A percentile compares a stretch with the other conserved stretches of the same genome.
phyloP scores from a whole-genome alignment of 495 filamentous ascomycete species.

The Daldinia caldariorum region DNA sequence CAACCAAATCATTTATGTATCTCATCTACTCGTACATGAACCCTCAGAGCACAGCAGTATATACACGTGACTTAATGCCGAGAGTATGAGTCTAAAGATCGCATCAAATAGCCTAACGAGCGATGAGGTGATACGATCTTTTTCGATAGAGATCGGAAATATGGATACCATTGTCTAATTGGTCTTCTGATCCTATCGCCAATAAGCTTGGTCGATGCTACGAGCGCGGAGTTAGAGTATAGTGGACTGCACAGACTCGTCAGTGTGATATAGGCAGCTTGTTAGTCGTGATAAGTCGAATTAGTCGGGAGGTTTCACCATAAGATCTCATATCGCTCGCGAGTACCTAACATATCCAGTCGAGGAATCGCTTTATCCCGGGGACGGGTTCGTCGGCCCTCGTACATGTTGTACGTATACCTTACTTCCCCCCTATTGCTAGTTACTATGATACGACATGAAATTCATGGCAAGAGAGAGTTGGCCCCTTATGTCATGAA shows the following conservation, averaged over 20 bases:
- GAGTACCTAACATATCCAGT: constrained; percentile 4
- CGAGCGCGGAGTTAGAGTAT: not conserved
- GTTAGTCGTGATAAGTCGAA: constrained; percentile 3
- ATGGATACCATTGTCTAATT: not conserved
- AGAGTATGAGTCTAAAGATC: not conserved
- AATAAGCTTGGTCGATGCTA: not conserved
- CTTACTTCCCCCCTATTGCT: not conserved
- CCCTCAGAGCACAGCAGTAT: not conserved
- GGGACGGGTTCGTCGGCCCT: not conserved
- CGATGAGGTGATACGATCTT: constrained; percentile 19
- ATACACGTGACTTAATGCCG: not conserved
- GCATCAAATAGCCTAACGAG: constrained; percentile 2
- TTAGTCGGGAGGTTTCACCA: constrained; percentile 13
- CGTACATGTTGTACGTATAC: not conserved
- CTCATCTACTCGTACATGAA: no score
- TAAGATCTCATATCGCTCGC: constrained; percentile 28
- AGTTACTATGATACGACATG: not conserved
- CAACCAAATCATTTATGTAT: no score
- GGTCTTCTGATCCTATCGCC: constrained; percentile 13
- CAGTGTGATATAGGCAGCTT: constrained; percentile 16
- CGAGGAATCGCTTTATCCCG: not conserved
- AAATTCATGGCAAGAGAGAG: not conserved
- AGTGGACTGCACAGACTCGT: not conserved
- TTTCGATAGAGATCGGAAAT: constrained; percentile 9
- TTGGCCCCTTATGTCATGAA: not conserved